Evolutionary conservation across 768 basidiomycete species (phyloP), one percentile per base, ranked within the genome.

Genomic region (Termitomyces sp.): DNA sequence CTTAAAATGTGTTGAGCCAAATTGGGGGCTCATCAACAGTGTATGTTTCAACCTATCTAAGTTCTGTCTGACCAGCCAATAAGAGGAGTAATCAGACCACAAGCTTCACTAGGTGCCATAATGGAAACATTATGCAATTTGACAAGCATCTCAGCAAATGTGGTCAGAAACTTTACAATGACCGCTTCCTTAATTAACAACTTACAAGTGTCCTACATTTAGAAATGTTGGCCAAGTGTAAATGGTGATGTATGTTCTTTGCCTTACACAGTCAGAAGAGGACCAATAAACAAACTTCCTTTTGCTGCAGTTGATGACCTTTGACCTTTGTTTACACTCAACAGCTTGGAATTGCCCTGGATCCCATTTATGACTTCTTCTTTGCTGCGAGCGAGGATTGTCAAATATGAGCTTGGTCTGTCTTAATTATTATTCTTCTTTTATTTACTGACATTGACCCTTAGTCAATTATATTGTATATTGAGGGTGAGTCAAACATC

Each of bases 351-450:
- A 75, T 89, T 6, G 73, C 81, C 1, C 65, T 83, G 18, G 88
- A 90, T 62, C 80, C 83, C 0, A 60, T 69, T 8, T 76, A 86
- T 50, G 74, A 81, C 31, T 80, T 86, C 52, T 65, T 93, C 18
- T 89, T 89, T 59, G 85, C 86, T 8, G 86, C 86, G 0, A 89
- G 89, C 11, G 79, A 84, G 61, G 89, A 93, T 69, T 62, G 72
- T 45, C 77, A 76, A 34, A 78, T 91, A 58, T 82, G 87, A 24
- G 80, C 79, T 3, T 92, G 90, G 90, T 88, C 87, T 12, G 68
- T 91, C 9, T n/a, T n/a, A 27, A 27, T 4, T 27, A 27, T 27
- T 27, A 2, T 27, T 27, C 2, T 27, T 27, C 27, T 27, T 27
- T 4, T 27, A 27, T 27, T 27, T 27, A 27, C 4, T 27, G 2